A percentile compares a stretch with the other conserved stretches of the same genome.
phyloP scores from a whole-genome alignment of 2,329 filamentous ascomycete genomes.

The Aphanocladium album region DNA sequence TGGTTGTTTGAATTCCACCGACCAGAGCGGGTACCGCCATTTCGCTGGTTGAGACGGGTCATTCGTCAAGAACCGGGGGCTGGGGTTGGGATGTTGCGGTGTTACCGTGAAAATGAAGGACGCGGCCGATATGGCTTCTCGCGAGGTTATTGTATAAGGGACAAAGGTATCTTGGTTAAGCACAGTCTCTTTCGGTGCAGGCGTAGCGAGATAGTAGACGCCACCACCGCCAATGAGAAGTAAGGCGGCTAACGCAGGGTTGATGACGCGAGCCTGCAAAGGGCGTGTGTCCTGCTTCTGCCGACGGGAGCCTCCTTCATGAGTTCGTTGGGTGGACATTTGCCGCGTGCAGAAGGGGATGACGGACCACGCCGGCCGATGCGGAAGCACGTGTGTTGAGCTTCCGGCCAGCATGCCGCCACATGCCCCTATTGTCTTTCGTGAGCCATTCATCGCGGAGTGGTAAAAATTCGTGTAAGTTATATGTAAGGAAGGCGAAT shows the following conservation, averaged over 20 bases:
- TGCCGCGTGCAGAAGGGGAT: neutral
- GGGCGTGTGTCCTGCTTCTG: constrained; percentile 14
- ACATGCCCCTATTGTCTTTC: neutral
- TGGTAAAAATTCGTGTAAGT: neutral
- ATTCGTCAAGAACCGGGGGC: constrained; percentile 23
- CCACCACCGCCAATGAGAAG: constrained; percentile 20
- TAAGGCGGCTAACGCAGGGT: constrained; percentile 20
- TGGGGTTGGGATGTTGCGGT: constrained; percentile 30
- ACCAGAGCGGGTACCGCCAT: constrained; percentile 64
- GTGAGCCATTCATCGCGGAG: neutral
- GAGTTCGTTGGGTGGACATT: neutral
- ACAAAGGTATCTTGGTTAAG: constrained; percentile 60
- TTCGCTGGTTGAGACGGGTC: constrained; percentile 16
- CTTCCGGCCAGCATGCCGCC: neutral
- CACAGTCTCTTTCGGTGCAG: constrained; percentile 20
- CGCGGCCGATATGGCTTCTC: constrained; percentile 59
- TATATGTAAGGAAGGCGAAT: neutral
- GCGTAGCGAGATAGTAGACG: constrained; percentile 23
- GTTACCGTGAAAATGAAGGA: constrained; percentile 64
- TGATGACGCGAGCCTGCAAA: constrained; percentile 26
- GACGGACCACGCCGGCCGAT: neutral
- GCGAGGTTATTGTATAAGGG: constrained; percentile 58
- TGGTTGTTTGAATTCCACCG: constrained; percentile 90
- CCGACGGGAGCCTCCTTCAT: neutral
- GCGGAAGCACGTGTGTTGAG: neutral